A percentile compares a stretch with the other conserved stretches of the same genome.
Evolutionary conservation across 1,284 basidiomycete genomes (phyloP).

Genomic region (Papiliotrema nemorosa): DNA sequence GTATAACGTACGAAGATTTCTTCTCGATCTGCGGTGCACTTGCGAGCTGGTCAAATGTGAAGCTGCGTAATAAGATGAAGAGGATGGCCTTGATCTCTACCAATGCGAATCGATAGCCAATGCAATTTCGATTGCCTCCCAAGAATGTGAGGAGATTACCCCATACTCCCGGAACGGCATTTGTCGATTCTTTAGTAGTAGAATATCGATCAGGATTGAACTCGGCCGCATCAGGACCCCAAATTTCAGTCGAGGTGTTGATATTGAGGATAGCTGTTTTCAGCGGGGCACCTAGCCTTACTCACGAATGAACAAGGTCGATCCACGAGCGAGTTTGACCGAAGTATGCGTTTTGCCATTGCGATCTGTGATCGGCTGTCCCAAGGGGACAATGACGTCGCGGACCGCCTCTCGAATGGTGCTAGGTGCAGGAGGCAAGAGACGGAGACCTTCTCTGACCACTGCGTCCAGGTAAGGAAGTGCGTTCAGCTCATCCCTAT

Average conservation of each 20-base stretch:
- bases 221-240: constrained; percentile 64
- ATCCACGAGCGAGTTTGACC: constrained; percentile 37
- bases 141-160: constrained; percentile 65
- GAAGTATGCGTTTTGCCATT: constrained; percentile 47
- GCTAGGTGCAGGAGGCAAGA: constrained; percentile 62
- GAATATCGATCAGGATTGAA: constrained; percentile 54
- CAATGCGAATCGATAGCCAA: constrained; percentile 68
- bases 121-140: constrained; percentile 64
- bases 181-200: constrained; percentile 43
- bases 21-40: constrained; percentile 32
- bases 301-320: constrained; percentile 42
- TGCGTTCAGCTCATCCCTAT: constrained; percentile 48
- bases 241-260: constrained; percentile 60
- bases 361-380: constrained; percentile 42
- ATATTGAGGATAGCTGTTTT: constrained; percentile 55
- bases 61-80: constrained; percentile 58
- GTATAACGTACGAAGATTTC: constrained; percentile 34
- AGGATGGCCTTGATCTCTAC: constrained; percentile 62
- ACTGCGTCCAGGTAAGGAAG: constrained; percentile 62
- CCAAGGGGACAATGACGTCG: constrained; percentile 63
- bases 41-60: constrained; percentile 56
- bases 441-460: constrained; percentile 63
- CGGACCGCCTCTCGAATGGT: constrained; percentile 60
- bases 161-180: constrained; percentile 60
- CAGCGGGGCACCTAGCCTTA: background rate